A percentile compares a stretch with the other conserved stretches of the same genome.
phyloP scores from a whole-genome alignment of 345 rosid species.

The Syzygium aqueum region DNA sequence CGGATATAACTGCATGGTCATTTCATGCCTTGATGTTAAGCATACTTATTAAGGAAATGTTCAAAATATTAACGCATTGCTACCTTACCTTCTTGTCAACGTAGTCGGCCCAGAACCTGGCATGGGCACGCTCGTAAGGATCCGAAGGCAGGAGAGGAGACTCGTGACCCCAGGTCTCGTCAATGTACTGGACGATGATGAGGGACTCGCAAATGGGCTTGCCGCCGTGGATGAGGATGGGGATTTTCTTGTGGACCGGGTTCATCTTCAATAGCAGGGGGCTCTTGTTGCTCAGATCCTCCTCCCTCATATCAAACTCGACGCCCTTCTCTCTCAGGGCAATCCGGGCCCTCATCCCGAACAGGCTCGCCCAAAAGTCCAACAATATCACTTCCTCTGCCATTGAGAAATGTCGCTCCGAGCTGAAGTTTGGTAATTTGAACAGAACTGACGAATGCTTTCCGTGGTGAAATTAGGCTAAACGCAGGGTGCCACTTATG shows the following conservation, averaged over 20 bases:
- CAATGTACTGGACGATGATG: slow-evolving; percentile 5
- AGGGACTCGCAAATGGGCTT: slow-evolving; percentile 6
- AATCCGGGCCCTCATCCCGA: slow-evolving; percentile 6
- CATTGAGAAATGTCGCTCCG: not conserved
- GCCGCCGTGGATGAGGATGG: slow-evolving; percentile 10
- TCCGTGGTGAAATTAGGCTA: not conserved
- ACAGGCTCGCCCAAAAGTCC: slow-evolving; percentile 12
- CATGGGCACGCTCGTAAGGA: not conserved
- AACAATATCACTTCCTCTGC: slow-evolving; percentile 4
- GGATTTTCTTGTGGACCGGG: slow-evolving; percentile 5
- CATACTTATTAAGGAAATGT: not conserved
- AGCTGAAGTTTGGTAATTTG: not conserved
- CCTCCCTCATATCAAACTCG: not conserved
- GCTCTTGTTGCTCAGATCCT: slow-evolving; percentile 9
- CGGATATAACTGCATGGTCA: not conserved
- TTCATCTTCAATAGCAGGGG: slow-evolving; percentile 4
- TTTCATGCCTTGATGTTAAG: not conserved
- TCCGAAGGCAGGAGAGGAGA: slow-evolving; percentile 5
- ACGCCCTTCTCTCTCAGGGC: slow-evolving; percentile 11
- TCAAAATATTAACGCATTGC: not conserved
- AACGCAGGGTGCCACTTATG: not conserved
- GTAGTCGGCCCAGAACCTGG: slow-evolving; percentile 9
- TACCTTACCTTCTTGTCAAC: slow-evolving; percentile 2
- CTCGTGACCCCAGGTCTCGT: slow-evolving; percentile 1
- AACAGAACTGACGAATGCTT: not conserved